Base-by-base conservation (phyloP, 2,329 filamentous ascomycete genomes). In the Cladorrhinum sp. region DNA sequence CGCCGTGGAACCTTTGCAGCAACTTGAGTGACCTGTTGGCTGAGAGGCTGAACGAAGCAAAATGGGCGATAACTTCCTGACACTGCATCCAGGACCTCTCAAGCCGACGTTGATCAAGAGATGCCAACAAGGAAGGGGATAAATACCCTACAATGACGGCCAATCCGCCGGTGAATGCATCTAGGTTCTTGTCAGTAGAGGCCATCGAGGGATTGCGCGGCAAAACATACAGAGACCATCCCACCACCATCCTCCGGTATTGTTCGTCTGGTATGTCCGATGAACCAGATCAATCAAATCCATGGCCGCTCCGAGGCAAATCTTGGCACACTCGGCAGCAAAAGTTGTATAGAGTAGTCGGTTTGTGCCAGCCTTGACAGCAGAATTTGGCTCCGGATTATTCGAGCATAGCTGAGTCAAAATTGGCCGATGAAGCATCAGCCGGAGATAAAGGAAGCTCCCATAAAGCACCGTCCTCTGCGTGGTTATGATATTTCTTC, bases 381-480 rank as follows among this genome's bases (percentile, higher is more conserved):
- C 58, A 1, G 61, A 58, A 14, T n/a, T 61, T 1, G 56, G 56
- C 14, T 50, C 57, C 1, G 42, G 42, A 14, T 21, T 46, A 3
- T 57, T 59, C 5, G 60, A 63, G 50, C 63, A 66, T 1, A 66
- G 55, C 28, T 60, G 61, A 14, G 63, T 64, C 6, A 67, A 57
- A 30, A 67, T 64, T 12, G 66, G 66, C 2, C 66, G 63, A 56
- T 67, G 66, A 23, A 67, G 64, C 64, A 66, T 67, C 46, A 67
- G 51, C n/a, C 62, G 63, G 4, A 66, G 58, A 21, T 66, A 66
- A 1, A 67, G 62, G 16, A 67, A 67, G 57, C 63, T 64, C 24
- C 59, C 64, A 33, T 58, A 52, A 3, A 66, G 55, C 49, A 67
- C 62, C 2, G 60, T 64, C 28, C 64, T 56, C 54, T 65, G 65